Conservation (phyloP, 257 asterid genomes). For the Schizonepeta tenuifolia region DNA sequence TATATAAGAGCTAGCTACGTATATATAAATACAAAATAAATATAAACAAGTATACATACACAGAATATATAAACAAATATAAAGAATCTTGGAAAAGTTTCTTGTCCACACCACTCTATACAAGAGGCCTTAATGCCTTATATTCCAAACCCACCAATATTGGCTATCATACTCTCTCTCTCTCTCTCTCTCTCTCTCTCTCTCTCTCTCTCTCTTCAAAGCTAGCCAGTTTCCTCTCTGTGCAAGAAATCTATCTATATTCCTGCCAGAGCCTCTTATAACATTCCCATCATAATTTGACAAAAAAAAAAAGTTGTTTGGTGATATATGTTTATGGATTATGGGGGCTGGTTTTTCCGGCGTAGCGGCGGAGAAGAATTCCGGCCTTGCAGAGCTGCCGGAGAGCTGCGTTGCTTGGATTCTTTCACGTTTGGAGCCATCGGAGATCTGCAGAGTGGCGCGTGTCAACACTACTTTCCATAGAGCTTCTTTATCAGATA, state of each 20-base stretch:
- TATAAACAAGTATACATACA: too few species aligned
- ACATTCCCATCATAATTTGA: too few species aligned
- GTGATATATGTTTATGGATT: too few species aligned
- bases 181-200: not conserved
- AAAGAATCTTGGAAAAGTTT: not conserved
- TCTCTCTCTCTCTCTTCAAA: too few species aligned
- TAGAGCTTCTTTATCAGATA: constrained; percentile 52
- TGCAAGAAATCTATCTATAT: too few species aligned
- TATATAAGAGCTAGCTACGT: constrained; percentile 1
- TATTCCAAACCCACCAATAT: not conserved
- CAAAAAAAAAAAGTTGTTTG: too few species aligned
- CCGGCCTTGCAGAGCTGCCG: constrained; percentile 51
- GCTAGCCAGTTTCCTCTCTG: not conserved
- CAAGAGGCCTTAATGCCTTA: not conserved
- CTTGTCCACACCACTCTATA: not conserved
- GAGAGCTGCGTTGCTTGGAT: constrained; percentile 61
- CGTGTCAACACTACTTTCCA: constrained; percentile 41
- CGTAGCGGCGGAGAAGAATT: not conserved
- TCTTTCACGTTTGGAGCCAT: constrained; percentile 40
- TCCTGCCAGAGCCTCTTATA: too few species aligned
- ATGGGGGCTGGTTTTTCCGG: constrained; percentile 53
- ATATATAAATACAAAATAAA: not conserved
- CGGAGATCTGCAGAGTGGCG: constrained; percentile 47
- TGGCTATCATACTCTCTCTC: not conserved
- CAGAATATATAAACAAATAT: too few species aligned